A percentile compares a stretch with the other conserved stretches of the same genome.
Conservation (phyloP, 2,329 filamentous ascomycete genomes). For the Leptosphaerulina australis region DNA sequence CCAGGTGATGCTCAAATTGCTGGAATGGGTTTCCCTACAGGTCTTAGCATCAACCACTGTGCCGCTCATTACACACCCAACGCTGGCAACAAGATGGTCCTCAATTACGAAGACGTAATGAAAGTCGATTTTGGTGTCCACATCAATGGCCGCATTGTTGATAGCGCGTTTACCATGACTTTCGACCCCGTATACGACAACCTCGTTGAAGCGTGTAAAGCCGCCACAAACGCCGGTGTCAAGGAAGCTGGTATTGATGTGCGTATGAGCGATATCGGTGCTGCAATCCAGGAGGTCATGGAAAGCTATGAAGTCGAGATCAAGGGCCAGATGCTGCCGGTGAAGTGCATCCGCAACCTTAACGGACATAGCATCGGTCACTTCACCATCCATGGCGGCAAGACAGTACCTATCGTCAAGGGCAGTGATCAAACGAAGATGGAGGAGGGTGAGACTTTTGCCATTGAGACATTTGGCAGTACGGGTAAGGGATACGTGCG, state of each 20-base stretch:
- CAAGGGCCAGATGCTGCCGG: conserved; percentile 75
- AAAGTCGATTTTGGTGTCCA: conserved; percentile 76
- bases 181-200: conserved; percentile 73
- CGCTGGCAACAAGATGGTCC: conserved; percentile 77
- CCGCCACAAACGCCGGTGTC: conserved; percentile 76
- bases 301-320: conserved; percentile 90
- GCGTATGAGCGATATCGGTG: conserved; percentile 83
- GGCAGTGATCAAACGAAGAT: conserved; percentile 88
- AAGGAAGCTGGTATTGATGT: conserved; percentile 91
- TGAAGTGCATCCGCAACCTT: conserved; percentile 86
- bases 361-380: conserved; percentile 89
- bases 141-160: conserved; percentile 72
- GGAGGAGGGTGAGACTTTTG: conserved; percentile 95
- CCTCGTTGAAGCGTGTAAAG: conserved; percentile 68
- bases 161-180: conserved; percentile 72
- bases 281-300: conserved; percentile 86
- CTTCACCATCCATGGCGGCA: conserved; percentile 89
- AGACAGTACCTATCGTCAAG: conserved; percentile 94
- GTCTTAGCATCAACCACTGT: conserved; percentile 82
- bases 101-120: conserved; percentile 72
- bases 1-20: conserved; percentile 79
- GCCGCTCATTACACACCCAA: conserved; percentile 89
- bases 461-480: conserved; percentile 94
- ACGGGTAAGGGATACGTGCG: conserved; percentile 87
- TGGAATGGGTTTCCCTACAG: conserved; percentile 86